These are phyloP conservation scores for Saturnispora hagleri DNA, from an alignment of 805 yeast species.

Conservation along the genomic window DNA sequence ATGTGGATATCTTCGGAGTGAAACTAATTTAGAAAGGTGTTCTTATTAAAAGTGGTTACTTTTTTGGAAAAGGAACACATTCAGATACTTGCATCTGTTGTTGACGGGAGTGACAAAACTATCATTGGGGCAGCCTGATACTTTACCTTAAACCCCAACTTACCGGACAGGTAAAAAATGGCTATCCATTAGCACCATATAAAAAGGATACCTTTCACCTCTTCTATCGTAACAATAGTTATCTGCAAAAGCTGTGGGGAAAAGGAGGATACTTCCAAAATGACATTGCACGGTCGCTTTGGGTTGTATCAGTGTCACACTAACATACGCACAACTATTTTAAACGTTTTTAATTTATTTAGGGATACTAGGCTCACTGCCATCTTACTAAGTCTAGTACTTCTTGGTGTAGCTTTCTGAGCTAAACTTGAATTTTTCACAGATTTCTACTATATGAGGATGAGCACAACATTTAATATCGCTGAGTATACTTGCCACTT, in stretches of 20 bases:
- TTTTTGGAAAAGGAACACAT: constrained; percentile 16
- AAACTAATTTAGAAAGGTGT: constrained; percentile 16
- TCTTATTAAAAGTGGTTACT: constrained; percentile 14
- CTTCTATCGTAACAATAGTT: constrained; percentile 6
- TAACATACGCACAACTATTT: no score
- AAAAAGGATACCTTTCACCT: constrained; percentile 33
- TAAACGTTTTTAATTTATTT: no score
- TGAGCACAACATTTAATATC: no score
- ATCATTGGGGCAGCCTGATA: constrained; percentile 33
- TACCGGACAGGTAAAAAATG: constrained; percentile 30
- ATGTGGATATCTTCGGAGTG: constrained; percentile 13
- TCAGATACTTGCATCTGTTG: constrained; percentile 3
- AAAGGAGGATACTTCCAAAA: constrained; percentile 10
- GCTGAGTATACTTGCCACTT: no score
- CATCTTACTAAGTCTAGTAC: no score
- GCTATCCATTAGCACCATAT: constrained; percentile 28
- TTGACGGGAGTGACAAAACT: constrained; percentile 31
- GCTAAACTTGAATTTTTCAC: no score
- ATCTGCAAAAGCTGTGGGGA: constrained; percentile 8
- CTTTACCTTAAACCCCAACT: constrained; percentile 38
- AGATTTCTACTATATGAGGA: no score
- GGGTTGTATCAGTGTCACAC: background rate
- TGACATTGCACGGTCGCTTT: constrained; percentile 4
- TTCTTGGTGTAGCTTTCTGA: no score
- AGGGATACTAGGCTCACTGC: no score